A percentile compares a stretch with the other conserved stretches of the same genome.
phyloP scores from a whole-genome alignment of 768 basidiomycete genomes.

The Tephrocybe rancida region DNA sequence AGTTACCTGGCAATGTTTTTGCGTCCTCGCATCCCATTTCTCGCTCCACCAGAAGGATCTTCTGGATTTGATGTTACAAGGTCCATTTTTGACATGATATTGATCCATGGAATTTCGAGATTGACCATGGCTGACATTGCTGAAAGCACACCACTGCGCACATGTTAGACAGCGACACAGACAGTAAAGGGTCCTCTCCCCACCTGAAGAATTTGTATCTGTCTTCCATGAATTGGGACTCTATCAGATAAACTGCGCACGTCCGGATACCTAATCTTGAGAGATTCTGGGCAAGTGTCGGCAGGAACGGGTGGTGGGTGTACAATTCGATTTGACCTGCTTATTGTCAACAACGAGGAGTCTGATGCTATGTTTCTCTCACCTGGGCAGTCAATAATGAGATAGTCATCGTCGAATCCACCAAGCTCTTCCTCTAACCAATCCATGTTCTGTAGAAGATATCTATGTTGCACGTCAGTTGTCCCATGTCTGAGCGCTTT shows the following conservation, averaged over 20 bases:
- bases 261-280: slow-evolving; percentile 78
- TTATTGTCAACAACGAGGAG: background rate
- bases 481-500: background rate
- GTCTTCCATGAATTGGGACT: slow-evolving; percentile 99
- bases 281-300: slow-evolving; percentile 80
- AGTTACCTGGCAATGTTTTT: slow-evolving; percentile 84
- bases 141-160: slow-evolving; percentile 82
- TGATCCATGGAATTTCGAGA: slow-evolving; percentile 95
- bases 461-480: slow-evolving; percentile 50
- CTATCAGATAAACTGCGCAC: slow-evolving; percentile 91
- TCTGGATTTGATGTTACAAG: slow-evolving; percentile 73
- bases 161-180: background rate
- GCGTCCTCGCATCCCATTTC: slow-evolving; percentile 73
- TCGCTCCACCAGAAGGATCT: slow-evolving; percentile 56
- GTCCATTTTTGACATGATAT: slow-evolving; percentile 99
- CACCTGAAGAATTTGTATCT: slow-evolving; percentile 97
- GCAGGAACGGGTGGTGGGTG: slow-evolving; percentile 97
- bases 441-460: slow-evolving; percentile 95
- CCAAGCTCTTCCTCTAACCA: slow-evolving; percentile 98
- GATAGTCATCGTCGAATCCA: slow-evolving; percentile 94
- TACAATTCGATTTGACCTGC: slow-evolving; percentile 97
- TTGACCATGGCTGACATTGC: slow-evolving; percentile 99
- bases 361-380: slow-evolving; percentile 15
- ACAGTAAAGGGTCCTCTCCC: slow-evolving; percentile 4
- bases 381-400: slow-evolving; percentile 93